Base-by-base conservation (phyloP, 2,329 filamentous ascomycete species). In the Atkinsonella texensis region DNA sequence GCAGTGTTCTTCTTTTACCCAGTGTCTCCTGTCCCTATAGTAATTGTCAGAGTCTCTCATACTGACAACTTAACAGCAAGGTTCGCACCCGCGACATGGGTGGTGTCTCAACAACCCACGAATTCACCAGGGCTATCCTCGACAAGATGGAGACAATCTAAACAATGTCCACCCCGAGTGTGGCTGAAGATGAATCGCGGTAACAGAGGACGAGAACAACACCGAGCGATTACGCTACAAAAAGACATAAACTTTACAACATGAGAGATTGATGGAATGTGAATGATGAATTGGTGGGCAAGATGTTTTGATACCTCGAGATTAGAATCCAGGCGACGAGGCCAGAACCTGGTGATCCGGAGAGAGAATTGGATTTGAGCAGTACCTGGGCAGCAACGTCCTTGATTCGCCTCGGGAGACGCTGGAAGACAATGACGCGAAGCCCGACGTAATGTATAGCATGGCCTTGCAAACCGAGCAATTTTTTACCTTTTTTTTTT, bases 41-140 rank as follows among this genome's bases (percentile, higher is more conserved):
- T 20, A 17, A 20, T 23, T 8, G 42, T 31, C 39, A 3, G 18
- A 5, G 12, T 20, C 2, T 20, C 38, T 42, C 2, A 48, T 56
- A 56, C 74, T 81, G 63, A 81, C 66, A 55, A 46, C 53, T 57
- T 28, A 53, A 65, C 61, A 93, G 89, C 69, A 84, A 89, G 74
- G 78, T 82, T 65, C 85, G 90, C 70, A 98, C 93, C 58, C 85
- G 86, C 64, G 93, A 98, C 68, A 96, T 98, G 93, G 91, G 91
- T 67, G 93, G 93, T 68, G 75, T 84, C 59, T 82, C 82, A 65
- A 89, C 86, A 63, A 98, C 91, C 57, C 83, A 96, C 73, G 84
- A 97, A 70, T 98, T 97, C 76, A 97, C 93, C 64, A 80, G 85
- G 64, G 90, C 93, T 63, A 87, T 98, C 66, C 79, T 98, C 66